These are phyloP conservation scores for Aspergillus sp. DNA, from an alignment of 2,329 filamentous ascomycete genomes.

Conservation along the genomic window DNA sequence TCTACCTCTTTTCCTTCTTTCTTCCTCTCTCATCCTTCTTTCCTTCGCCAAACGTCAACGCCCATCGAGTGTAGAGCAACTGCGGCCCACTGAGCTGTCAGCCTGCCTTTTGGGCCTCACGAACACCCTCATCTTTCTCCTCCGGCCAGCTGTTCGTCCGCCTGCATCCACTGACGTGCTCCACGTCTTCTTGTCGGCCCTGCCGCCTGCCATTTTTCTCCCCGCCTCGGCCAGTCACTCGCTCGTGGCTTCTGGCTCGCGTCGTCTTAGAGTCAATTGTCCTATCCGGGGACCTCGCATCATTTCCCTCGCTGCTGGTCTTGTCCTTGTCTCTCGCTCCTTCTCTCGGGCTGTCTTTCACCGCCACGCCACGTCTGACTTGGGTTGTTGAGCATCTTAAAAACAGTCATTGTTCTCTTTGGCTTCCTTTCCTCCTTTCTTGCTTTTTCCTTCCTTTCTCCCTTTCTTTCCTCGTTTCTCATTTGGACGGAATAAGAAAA, in stretches of 20 bases:
- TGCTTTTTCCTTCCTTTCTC: neutral
- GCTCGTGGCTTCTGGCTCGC: neutral
- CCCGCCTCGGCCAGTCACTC: constrained; percentile 7
- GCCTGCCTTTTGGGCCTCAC: constrained; percentile 13
- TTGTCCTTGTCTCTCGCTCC: neutral
- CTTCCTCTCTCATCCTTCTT: constrained; percentile 2
- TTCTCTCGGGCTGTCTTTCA: constrained; percentile 10
- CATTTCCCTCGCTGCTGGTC: constrained; percentile 14
- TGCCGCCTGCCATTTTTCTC: constrained; percentile 15
- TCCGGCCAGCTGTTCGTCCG: constrained; percentile 16
- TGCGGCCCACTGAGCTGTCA: constrained; percentile 21
- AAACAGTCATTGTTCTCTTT: constrained; percentile 6
- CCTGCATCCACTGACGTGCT: constrained; percentile 17
- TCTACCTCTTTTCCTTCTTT: constrained; percentile 6
- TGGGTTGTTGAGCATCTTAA: constrained; percentile 3
- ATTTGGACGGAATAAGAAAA: neutral
- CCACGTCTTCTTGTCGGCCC: constrained; percentile 23
- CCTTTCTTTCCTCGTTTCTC: neutral
- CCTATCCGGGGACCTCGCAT: neutral
- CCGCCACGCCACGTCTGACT: constrained; percentile 19
- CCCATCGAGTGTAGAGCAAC: constrained; percentile 14
- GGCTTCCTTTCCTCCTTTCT: neutral
- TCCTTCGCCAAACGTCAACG: constrained; percentile 23
- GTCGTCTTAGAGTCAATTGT: neutral
- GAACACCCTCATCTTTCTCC: constrained; percentile 2